These are phyloP conservation scores for Penstemon barbatus DNA, from an alignment of 257 asterid genomes.

Conservation along the genomic window DNA sequence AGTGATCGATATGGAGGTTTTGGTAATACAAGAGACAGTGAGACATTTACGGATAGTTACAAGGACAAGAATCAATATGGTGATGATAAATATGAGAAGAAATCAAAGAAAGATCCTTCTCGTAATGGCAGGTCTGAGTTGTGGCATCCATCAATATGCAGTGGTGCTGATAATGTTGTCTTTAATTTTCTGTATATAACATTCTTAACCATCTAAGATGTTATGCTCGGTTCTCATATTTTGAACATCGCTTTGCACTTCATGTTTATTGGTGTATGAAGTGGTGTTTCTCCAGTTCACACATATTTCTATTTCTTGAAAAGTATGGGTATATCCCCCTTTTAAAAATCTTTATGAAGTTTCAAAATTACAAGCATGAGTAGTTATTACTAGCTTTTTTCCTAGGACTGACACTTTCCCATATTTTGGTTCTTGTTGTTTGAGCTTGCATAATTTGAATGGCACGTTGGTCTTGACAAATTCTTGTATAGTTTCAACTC, in stretches of 20 bases:
- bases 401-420: conserved; percentile 15
- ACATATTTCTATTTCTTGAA: not conserved
- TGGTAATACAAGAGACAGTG: conserved; percentile 57
- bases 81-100: conserved; percentile 60
- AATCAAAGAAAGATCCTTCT: conserved; percentile 62
- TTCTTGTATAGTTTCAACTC: conserved; percentile 20
- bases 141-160: conserved; percentile 21
- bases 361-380: not conserved
- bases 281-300: not conserved
- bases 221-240: conserved; percentile 21
- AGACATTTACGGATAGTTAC: conserved; percentile 44
- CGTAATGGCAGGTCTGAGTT: conserved; percentile 58
- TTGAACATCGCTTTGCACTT: conserved; percentile 18
- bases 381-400: not conserved
- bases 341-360: conserved; percentile 11
- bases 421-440: conserved; percentile 8
- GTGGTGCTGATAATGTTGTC: conserved; percentile 15
- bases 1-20: conserved; percentile 75
- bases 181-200: conserved; percentile 18
- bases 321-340: not conserved
- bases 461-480: conserved; percentile 15
- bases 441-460: conserved; percentile 16
- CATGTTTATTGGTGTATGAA: conserved; percentile 24
- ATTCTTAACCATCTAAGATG: conserved; percentile 12
- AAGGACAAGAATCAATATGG: conserved; percentile 57